Conservation (phyloP, 1,284 basidiomycete species). For the Malassezia sympodialis region DNA sequence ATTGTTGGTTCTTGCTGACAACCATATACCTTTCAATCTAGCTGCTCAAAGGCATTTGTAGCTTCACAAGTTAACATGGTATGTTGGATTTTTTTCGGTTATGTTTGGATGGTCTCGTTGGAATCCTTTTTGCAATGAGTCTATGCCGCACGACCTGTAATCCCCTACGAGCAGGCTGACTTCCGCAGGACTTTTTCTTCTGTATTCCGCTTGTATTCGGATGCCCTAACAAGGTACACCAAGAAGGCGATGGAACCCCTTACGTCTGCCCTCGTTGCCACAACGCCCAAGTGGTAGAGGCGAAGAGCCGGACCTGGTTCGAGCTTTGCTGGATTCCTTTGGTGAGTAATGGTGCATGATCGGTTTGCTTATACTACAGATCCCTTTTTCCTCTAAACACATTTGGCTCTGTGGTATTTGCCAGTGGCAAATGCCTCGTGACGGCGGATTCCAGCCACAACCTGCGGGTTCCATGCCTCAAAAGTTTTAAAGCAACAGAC, state of each 20-base stretch:
- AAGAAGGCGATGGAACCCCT: constrained; percentile 35
- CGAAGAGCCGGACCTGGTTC: constrained; percentile 41
- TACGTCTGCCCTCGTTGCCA: constrained; percentile 44
- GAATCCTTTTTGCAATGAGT: neutral
- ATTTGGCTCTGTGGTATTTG: constrained; percentile 45
- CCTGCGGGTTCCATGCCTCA: constrained; percentile 2
- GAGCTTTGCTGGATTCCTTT: constrained; percentile 46
- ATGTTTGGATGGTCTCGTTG: neutral
- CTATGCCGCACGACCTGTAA: neutral
- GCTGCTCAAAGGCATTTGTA: neutral
- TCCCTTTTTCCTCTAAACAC: constrained; percentile 33
- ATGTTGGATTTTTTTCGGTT: neutral
- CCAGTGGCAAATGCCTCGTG: constrained; percentile 35
- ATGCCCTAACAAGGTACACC: constrained; percentile 43
- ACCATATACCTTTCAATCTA: neutral
- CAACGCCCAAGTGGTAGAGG: constrained; percentile 42
- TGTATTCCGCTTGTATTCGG: constrained; percentile 42
- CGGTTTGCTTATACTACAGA: constrained; percentile 3
- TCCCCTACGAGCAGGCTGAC: neutral
- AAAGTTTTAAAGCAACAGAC: neutral
- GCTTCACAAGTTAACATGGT: neutral
- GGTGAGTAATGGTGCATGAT: constrained; percentile 6
- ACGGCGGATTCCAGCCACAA: constrained; percentile 35
- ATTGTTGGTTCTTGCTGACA: neutral
- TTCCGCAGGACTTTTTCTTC: constrained; percentile 31